phyloP scores from a whole-genome alignment of 768 basidiomycete genomes.

The Pleurotus sapidus region DNA sequence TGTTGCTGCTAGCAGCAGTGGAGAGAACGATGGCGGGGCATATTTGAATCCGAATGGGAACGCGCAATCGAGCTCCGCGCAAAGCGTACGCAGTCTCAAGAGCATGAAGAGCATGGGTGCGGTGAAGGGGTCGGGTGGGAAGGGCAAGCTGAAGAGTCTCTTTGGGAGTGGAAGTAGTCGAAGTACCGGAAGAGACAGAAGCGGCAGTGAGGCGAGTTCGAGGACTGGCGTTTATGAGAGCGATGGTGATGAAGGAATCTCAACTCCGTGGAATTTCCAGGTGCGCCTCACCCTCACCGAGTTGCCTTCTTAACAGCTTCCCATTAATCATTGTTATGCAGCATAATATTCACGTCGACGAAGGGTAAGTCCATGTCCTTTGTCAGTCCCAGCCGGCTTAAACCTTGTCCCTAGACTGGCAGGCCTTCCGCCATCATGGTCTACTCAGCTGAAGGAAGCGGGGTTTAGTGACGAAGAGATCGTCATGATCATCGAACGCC shows the following conservation, averaged over 20 bases:
- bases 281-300: slow-evolving; percentile 29
- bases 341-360: slow-evolving; percentile 82
- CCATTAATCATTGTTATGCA: slow-evolving; percentile 17
- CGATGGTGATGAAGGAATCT: slow-evolving; percentile 58
- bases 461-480: slow-evolving; percentile 75
- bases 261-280: slow-evolving; percentile 75
- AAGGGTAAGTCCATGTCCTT: slow-evolving; percentile 45
- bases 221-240: slow-evolving; percentile 2
- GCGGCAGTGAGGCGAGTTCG: slow-evolving; percentile 3
- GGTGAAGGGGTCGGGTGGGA: background rate
- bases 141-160: background rate
- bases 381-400: background rate
- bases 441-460: slow-evolving; percentile 52
- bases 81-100: slow-evolving; percentile 1
- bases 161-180: slow-evolving; percentile 1
- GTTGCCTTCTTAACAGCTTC: background rate
- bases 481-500: slow-evolving; percentile 46
- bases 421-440: slow-evolving; percentile 76
- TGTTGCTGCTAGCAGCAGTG: slow-evolving; percentile 4
- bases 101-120: slow-evolving; percentile 6
- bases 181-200: background rate
- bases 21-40: slow-evolving; percentile 1
- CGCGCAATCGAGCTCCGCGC: background rate
- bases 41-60: background rate
- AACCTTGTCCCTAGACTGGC: slow-evolving; percentile 36